phyloP scores from a whole-genome alignment of 352 stramenopile genomes.

The Globisporangium middletonii region DNA sequence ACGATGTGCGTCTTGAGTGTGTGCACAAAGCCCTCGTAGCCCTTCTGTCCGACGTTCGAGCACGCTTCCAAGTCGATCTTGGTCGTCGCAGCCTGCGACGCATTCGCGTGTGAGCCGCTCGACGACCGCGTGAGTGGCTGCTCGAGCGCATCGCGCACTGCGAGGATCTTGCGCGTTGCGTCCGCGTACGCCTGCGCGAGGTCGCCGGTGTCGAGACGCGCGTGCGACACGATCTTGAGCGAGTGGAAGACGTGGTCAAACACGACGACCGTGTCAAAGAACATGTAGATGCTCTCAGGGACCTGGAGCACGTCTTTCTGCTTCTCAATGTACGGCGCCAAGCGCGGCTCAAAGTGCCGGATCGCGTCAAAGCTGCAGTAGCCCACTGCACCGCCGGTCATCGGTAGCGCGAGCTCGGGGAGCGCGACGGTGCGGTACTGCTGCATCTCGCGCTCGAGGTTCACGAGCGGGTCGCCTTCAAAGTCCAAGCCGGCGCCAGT shows the following conservation, averaged over 20 bases:
- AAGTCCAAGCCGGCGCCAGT: constrained; percentile 57
- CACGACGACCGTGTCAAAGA: constrained; percentile 86
- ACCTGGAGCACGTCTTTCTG: constrained; percentile 79
- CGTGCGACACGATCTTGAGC: constrained; percentile 86
- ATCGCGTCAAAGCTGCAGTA: constrained; percentile 89
- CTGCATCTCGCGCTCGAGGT: constrained; percentile 80
- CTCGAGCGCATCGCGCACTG: constrained; percentile 55
- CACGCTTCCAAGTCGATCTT: constrained; percentile 65
- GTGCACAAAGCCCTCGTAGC: constrained; percentile 85
- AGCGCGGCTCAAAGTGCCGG: constrained; percentile 82
- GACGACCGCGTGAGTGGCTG: constrained; percentile 48
- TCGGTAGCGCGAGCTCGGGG: constrained; percentile 71
- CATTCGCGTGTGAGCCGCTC: constrained; percentile 50
- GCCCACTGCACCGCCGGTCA: constrained; percentile 83
- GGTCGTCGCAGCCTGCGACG: constrained; percentile 13
- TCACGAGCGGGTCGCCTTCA: constrained; percentile 62
- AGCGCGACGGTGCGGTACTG: constrained; percentile 59
- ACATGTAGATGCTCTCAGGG: constrained; percentile 89
- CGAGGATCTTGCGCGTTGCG: constrained; percentile 66
- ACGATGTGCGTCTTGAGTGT: constrained; percentile 87
- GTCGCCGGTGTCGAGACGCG: constrained; percentile 59
- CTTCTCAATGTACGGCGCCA: constrained; percentile 66
- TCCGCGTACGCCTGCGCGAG: constrained; percentile 62
- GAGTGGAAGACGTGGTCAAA: constrained; percentile 90
- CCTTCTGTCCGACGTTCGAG: constrained; percentile 79